These are phyloP conservation scores for Teunomyces stri DNA, from an alignment of 805 yeast genomes.

Conservation along the genomic window DNA sequence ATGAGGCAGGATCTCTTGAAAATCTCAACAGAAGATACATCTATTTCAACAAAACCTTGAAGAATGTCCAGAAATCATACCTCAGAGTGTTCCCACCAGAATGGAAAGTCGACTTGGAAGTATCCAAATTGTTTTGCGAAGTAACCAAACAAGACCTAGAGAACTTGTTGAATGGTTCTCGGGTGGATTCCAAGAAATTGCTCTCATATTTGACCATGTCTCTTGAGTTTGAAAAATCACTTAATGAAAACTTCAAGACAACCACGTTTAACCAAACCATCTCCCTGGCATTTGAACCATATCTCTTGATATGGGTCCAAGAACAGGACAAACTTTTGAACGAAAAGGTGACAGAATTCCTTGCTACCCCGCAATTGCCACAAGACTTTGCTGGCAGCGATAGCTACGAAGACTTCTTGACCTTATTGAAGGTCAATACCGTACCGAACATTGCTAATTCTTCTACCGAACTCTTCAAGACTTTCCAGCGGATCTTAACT, in stretches of 20 bases:
- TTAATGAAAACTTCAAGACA: constrained; percentile 61
- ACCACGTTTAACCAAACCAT: constrained; percentile 46
- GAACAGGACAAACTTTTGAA: constrained; percentile 71
- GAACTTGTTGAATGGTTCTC: constrained; percentile 45
- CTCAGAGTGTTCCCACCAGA: constrained; percentile 57
- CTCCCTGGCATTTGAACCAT: constrained; percentile 77
- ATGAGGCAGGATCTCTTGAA: constrained; percentile 94
- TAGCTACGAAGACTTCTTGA: constrained; percentile 26
- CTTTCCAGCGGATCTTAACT: constrained; percentile 67
- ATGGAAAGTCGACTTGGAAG: constrained; percentile 68
- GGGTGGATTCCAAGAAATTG: constrained; percentile 59
- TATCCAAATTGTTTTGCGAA: constrained; percentile 63
- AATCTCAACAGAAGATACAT: constrained; percentile 79
- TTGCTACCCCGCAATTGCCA: constrained; percentile 56
- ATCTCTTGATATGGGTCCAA: constrained; percentile 77
- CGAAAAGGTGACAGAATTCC: constrained; percentile 61
- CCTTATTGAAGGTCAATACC: constrained; percentile 43
- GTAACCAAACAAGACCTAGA: constrained; percentile 67
- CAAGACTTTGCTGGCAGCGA: constrained; percentile 25
- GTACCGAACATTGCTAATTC: constrained; percentile 74
- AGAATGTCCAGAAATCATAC: constrained; percentile 53
- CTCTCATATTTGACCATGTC: constrained; percentile 72
- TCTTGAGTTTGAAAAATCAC: constrained; percentile 75
- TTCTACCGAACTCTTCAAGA: constrained; percentile 81
- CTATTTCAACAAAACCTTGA: constrained; percentile 65